Conservation (phyloP, 805 yeast species). For the Zygotorulaspora florentina region DNA sequence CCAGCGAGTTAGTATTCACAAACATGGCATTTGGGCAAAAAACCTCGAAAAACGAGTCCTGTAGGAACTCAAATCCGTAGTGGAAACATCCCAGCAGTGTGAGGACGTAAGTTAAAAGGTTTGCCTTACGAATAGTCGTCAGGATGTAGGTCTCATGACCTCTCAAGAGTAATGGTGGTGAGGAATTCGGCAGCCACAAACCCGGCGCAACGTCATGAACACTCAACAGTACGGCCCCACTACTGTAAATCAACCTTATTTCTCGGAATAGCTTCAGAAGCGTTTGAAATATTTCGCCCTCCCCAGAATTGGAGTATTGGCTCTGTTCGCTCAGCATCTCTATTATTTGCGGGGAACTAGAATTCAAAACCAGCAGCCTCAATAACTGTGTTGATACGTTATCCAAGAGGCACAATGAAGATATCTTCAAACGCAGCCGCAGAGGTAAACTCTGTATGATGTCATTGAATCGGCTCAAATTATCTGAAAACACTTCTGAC, state of each 20-base stretch:
- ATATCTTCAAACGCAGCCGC: conserved; percentile 59
- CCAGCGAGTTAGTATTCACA: conserved; percentile 17
- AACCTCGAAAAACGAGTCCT: conserved; percentile 78
- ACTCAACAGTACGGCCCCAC: conserved; percentile 66
- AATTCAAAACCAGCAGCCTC: conserved; percentile 64
- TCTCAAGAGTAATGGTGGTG: conserved; percentile 53
- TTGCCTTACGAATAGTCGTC: conserved; percentile 70
- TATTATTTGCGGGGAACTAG: conserved; percentile 49
- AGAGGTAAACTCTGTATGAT: conserved; percentile 31
- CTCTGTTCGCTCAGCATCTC: conserved; percentile 56
- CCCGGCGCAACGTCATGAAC: conserved; percentile 70
- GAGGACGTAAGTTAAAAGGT: conserved; percentile 81
- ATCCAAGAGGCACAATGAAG: conserved; percentile 72
- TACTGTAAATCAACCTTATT: conserved; percentile 61
- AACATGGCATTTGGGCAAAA: conserved; percentile 65
- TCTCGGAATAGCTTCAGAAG: conserved; percentile 75
- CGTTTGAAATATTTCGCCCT: conserved; percentile 57
- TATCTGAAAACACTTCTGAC: conserved; percentile 20
- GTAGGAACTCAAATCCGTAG: conserved; percentile 80
- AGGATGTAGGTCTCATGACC: conserved; percentile 48
- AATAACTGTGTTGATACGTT: conserved; percentile 78
- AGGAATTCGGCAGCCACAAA: conserved; percentile 59
- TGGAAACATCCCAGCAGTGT: conserved; percentile 82
- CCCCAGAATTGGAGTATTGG: conserved; percentile 51
- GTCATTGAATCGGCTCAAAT: conserved; percentile 23